Evolutionary conservation across 306 rosid genomes (phyloP).

Genomic region (Heteromeles arbutifolia): DNA sequence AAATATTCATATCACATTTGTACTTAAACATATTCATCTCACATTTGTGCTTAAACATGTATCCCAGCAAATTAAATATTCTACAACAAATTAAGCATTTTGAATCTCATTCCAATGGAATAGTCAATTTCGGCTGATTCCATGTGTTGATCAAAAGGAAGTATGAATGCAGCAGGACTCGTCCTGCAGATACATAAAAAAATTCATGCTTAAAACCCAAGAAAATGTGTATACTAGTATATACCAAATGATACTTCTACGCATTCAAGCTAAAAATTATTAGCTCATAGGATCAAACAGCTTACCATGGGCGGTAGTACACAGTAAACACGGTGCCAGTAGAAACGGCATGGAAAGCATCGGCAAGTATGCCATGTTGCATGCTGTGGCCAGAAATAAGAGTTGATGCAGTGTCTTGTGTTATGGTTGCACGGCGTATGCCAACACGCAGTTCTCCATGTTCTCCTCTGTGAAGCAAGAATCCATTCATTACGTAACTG

Average conservation of each 20-base stretch:
- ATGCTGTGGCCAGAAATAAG: slow-evolving; percentile 48
- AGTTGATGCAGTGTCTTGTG: slow-evolving; percentile 15
- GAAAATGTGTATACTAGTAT: not conserved
- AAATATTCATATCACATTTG: too few relatives aligned
- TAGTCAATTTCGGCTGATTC: slow-evolving; percentile 23
- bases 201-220: not conserved
- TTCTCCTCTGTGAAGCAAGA: slow-evolving; percentile 41
- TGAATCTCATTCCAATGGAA: slow-evolving; percentile 45
- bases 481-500: not conserved
- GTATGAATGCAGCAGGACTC: slow-evolving; percentile 38
- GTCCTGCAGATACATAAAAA: slow-evolving; percentile 43
- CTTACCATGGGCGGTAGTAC: slow-evolving; percentile 70
- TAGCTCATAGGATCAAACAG: not conserved
- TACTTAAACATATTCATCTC: too few relatives aligned
- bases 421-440: slow-evolving; percentile 30
- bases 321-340: slow-evolving; percentile 43
- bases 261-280: not conserved
- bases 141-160: slow-evolving; percentile 36
- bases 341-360: slow-evolving; percentile 45
- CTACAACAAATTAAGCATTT: not conserved
- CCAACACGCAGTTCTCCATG: slow-evolving; percentile 56
- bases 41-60: too few relatives aligned
- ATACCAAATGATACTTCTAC: not conserved
- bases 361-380: slow-evolving; percentile 51
- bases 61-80: too few relatives aligned